Conservation (phyloP, 2,329 filamentous ascomycete species). For the Gnomoniopsis smithogilvyi region DNA sequence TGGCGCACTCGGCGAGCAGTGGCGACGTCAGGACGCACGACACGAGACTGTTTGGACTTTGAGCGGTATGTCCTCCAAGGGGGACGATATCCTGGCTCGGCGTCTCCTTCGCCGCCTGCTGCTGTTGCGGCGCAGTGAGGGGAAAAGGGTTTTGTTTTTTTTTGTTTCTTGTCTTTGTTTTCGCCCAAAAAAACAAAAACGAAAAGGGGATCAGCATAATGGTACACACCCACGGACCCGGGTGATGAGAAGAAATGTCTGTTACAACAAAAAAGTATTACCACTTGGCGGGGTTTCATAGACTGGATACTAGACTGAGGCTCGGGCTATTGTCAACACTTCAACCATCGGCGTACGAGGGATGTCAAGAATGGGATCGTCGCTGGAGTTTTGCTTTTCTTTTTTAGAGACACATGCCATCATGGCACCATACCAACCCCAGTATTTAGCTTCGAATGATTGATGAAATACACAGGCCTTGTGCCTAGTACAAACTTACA, state of each 20-base stretch:
- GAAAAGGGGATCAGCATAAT: too few relatives aligned
- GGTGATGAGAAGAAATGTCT: neutral
- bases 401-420: constrained; percentile 16
- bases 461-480: constrained; percentile 9
- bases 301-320: constrained; percentile 12
- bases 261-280: neutral
- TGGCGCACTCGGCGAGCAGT: constrained; percentile 20
- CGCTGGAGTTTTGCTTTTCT: constrained; percentile 1
- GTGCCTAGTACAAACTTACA: neutral
- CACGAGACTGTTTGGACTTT: constrained; percentile 35
- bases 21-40: constrained; percentile 27
- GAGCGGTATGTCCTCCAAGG: constrained; percentile 39
- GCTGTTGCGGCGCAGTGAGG: constrained; percentile 15
- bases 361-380: constrained; percentile 1
- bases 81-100: constrained; percentile 32
- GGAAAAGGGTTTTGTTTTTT: too few relatives aligned
- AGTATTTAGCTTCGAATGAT: constrained; percentile 14
- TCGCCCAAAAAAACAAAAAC: too few relatives aligned
- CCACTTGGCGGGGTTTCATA: constrained; percentile 1
- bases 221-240: neutral
- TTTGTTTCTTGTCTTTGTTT: too few relatives aligned
- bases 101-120: constrained; percentile 6
- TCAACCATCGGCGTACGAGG: constrained; percentile 11
- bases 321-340: constrained; percentile 7
- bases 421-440: constrained; percentile 13